Conservation (phyloP, 2,329 filamentous ascomycete genomes). For the Lasiodiplodia hormozganensis region DNA sequence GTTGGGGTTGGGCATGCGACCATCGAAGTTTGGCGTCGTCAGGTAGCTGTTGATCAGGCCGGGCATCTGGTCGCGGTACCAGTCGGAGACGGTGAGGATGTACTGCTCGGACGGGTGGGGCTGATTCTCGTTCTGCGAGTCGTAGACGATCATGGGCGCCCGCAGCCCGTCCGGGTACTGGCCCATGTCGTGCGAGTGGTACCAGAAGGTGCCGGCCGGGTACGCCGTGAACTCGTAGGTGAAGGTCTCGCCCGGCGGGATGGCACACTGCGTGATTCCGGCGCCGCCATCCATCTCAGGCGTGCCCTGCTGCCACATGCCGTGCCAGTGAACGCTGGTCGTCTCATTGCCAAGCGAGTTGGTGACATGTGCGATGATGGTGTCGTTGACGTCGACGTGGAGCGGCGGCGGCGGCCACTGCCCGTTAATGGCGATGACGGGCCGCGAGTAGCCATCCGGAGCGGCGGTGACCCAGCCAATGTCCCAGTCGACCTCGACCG, state of each 20-base stretch:
- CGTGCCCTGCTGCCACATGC: constrained; percentile 71
- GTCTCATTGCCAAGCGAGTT: constrained; percentile 69
- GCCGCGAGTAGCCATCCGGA: constrained; percentile 70
- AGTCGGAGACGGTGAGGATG: constrained; percentile 70
- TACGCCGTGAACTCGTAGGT: constrained; percentile 70
- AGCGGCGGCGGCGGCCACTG: constrained; percentile 75
- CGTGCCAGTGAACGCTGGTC: constrained; percentile 74
- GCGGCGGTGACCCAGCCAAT: constrained; percentile 75
- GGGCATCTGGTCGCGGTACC: constrained; percentile 68
- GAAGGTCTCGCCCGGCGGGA: constrained; percentile 69
- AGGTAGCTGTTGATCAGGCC: constrained; percentile 56
- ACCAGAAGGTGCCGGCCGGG: constrained; percentile 75
- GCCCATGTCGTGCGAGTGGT: constrained; percentile 71
- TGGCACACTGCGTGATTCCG: constrained; percentile 70
- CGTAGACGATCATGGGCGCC: constrained; percentile 69
- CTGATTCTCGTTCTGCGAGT: constrained; percentile 48
- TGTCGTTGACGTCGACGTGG: constrained; percentile 66
- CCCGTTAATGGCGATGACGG: constrained; percentile 77
- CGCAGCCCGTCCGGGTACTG: constrained; percentile 76
- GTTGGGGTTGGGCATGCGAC: constrained; percentile 70
- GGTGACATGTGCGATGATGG: constrained; percentile 61
- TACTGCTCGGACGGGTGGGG: constrained; percentile 65
- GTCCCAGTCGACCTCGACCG: constrained; percentile 69
- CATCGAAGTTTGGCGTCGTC: constrained; percentile 50
- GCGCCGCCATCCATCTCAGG: constrained; percentile 74